Base-by-base conservation (phyloP, 305 asterid species). In the Fraxinus baroniana region DNA sequence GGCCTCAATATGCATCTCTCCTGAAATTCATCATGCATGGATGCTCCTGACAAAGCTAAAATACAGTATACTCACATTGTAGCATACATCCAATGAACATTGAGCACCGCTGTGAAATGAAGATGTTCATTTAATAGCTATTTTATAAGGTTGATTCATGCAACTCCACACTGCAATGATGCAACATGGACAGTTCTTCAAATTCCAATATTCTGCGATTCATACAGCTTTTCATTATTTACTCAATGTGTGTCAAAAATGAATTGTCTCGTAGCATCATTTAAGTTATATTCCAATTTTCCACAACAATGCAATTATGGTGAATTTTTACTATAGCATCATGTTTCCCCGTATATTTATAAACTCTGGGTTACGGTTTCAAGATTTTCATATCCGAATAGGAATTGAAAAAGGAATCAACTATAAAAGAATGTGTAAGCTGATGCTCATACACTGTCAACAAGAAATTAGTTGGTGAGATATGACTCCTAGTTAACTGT, bases 1-100 rank as follows among this genome's bases (percentile, higher is more conserved):
- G 82, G 39, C 39, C 72, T 60, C 6, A 24, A 15, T 35, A 13
- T 39, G 46, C 78, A 62, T 46, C 39, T 60, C 44, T 76, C 78
- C 64, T 81, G 84, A 81, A 18, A 75, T 79, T 66, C 73, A 22
- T 24, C 73, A 26, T 66, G 73, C n/a, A 4, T 26, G 73, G 73
- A 24, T 66, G n/a, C n/a, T 24, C 73, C 73, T 66, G 73, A 66
- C 73, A 66, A 66, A 26, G 35, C n/a, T 26, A 66, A 60, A 66
- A 22, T 26, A 24, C 33, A 66, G 73, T 66, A 26, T 8, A 24
- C 73, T 26, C 73, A 66, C 73, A 66, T 0, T 24, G 2, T 10
- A 22, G n/a, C 12, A 66, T 26, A 24, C 15, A 66, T 66, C 7
- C 73, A 66, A 66, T 66, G 73, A 66, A 66, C 73, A 66, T 64